phyloP scores from a whole-genome alignment of 1,284 basidiomycete genomes.

The Ustilago loliicola region DNA sequence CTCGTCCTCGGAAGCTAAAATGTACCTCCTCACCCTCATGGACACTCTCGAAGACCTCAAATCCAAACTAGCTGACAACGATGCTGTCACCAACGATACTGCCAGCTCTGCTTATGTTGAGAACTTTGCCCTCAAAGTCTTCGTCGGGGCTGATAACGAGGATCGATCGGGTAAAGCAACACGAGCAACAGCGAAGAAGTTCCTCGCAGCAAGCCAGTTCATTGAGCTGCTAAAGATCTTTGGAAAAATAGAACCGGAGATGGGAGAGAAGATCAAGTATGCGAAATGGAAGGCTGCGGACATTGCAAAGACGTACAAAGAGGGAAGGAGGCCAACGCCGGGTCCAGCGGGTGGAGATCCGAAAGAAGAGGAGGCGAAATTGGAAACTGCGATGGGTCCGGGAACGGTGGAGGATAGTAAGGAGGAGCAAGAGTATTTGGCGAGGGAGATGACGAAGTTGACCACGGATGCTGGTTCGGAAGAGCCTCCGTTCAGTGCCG shows the following conservation, averaged over 20 bases:
- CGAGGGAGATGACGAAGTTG: conserved; percentile 61
- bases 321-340: conserved; percentile 72
- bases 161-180: conserved; percentile 83
- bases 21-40: conserved; percentile 81
- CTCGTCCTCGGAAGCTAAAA: conserved; percentile 75
- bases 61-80: conserved; percentile 79
- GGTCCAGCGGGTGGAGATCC: conserved; percentile 58
- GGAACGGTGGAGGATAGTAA: conserved; percentile 30
- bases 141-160: conserved; percentile 88
- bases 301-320: conserved; percentile 87
- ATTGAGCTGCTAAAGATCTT: conserved; percentile 85
- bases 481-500: background rate
- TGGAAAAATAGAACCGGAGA: conserved; percentile 72
- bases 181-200: conserved; percentile 86
- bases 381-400: conserved; percentile 39
- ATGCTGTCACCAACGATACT: conserved; percentile 85
- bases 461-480: conserved; percentile 24
- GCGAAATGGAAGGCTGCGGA: conserved; percentile 93
- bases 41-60: conserved; percentile 86
- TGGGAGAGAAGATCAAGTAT: conserved; percentile 84
- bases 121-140: conserved; percentile 92
- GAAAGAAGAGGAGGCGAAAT: conserved; percentile 38
- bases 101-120: conserved; percentile 90
- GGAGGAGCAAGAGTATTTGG: conserved; percentile 59
- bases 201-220: conserved; percentile 87